phyloP scores from a whole-genome alignment of 257 asterid species.

The Ophiorrhiza pumila region DNA sequence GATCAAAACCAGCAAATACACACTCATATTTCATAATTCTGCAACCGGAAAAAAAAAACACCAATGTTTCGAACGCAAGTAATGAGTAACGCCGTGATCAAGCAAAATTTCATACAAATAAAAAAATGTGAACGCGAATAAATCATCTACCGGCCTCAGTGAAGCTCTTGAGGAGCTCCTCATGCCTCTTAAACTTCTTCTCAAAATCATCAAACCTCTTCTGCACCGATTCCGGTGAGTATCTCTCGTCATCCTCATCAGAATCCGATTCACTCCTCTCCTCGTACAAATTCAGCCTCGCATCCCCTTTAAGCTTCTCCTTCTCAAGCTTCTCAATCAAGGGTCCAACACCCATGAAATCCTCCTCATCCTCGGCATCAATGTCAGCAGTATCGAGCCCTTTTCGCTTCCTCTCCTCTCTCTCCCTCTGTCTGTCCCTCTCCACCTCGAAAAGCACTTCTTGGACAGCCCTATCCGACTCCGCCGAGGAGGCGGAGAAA shows the following conservation, averaged over 20 bases:
- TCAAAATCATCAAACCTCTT: constrained; percentile 42
- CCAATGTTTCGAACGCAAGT: not conserved
- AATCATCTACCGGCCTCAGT: constrained; percentile 53
- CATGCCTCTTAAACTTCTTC: constrained; percentile 53
- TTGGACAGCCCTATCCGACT: constrained; percentile 33
- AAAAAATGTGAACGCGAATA: not conserved
- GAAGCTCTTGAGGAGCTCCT: constrained; percentile 60
- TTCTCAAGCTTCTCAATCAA: constrained; percentile 48
- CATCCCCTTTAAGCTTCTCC: constrained; percentile 34
- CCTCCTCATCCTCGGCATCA: constrained; percentile 55
- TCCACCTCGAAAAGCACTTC: constrained; percentile 29
- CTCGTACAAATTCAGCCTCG: constrained; percentile 35
- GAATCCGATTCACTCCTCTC: constrained; percentile 74
- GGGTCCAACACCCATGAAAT: constrained; percentile 44
- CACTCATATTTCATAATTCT: not conserved
- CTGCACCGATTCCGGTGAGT: constrained; percentile 35
- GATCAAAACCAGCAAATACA: not conserved
- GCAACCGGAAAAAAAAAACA: not conserved
- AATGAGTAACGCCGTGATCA: not conserved
- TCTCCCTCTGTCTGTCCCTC: constrained; percentile 44
- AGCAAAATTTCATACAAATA: not conserved
- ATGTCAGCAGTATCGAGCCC: constrained; percentile 57
- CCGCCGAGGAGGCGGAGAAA: constrained; percentile 4
- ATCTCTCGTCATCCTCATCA: constrained; percentile 56
- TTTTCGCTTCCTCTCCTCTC: constrained; percentile 47